Percentiles rank a stretch among this genome's conserved stretches.
Conservation (phyloP, 2,329 filamentous ascomycete species). For the Clarireedia hainanense region DNA sequence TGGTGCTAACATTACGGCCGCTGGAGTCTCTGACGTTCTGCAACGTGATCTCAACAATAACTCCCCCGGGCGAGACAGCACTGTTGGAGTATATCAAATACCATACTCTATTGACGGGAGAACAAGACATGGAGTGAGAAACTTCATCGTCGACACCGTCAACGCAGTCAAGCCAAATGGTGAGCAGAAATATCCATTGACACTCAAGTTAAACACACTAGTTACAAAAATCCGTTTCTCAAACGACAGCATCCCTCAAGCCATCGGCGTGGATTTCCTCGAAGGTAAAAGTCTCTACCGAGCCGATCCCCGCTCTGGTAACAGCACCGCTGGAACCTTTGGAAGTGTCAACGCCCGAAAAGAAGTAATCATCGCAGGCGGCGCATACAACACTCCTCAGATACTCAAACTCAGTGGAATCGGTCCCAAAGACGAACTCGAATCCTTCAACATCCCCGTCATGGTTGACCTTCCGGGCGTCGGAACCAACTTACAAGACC, state of each 20-base stretch:
- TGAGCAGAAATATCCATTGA: conserved; percentile 9
- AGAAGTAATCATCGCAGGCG: conserved; percentile 43
- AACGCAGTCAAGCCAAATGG: conserved; percentile 16
- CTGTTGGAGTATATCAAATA: conserved; percentile 22
- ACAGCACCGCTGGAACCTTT: conserved; percentile 21
- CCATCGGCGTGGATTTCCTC: conserved; percentile 36
- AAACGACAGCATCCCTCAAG: conserved; percentile 24
- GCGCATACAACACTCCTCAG: conserved; percentile 38
- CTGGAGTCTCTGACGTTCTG: conserved; percentile 3
- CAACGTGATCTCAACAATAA: conserved; percentile 21
- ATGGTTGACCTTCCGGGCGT: conserved; percentile 54
- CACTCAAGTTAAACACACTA: conserved; percentile 17
- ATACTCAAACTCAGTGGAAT: conserved; percentile 39
- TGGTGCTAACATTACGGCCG: background rate
- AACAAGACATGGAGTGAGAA: conserved; percentile 18
- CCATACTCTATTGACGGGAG: conserved; percentile 17
- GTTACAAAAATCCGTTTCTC: conserved; percentile 32
- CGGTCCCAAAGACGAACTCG: conserved; percentile 34
- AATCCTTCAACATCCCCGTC: conserved; percentile 39
- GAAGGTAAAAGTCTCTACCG: conserved; percentile 35
- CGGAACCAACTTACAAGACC: conserved; percentile 51
- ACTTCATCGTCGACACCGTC: conserved; percentile 20
- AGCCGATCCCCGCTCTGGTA: conserved; percentile 32
- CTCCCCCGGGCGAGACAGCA: conserved; percentile 16
- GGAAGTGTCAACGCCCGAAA: conserved; percentile 12